Conservation (phyloP, 2,329 filamentous ascomycete species). For the Xylaria sp. region DNA sequence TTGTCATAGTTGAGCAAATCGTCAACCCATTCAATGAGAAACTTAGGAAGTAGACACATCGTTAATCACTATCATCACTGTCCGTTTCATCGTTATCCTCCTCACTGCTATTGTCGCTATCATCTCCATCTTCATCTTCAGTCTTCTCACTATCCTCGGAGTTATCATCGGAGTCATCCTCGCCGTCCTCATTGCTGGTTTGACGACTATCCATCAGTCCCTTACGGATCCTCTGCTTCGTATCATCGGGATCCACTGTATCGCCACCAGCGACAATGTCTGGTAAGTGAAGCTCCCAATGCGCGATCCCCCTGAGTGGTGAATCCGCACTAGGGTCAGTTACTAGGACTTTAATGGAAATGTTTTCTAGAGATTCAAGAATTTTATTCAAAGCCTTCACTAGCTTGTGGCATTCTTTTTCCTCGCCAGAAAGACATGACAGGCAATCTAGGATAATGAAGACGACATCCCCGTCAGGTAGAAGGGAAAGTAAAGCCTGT, state of each 20-base stretch:
- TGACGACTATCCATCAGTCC: background rate
- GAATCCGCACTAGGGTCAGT: slow-evolving; percentile 7
- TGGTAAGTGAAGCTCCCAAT: slow-evolving; percentile 6
- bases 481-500: background rate
- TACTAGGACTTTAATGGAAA: background rate
- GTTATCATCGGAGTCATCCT: background rate
- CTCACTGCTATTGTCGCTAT: background rate
- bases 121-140: background rate
- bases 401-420: background rate
- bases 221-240: background rate
- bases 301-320: background rate
- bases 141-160: background rate
- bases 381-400: background rate
- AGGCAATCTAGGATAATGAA: slow-evolving; percentile 8
- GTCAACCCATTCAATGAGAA: too few relatives aligned
- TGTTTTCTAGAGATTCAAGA: background rate
- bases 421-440: slow-evolving; percentile 1
- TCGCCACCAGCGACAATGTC: background rate
- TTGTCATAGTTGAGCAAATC: too few relatives aligned
- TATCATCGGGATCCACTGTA: slow-evolving; percentile 3
- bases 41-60: background rate
- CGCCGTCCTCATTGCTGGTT: too few relatives aligned
- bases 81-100: background rate
- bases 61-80: background rate
- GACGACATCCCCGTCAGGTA: background rate